A percentile compares a stretch with the other conserved stretches of the same genome.
phyloP scores from a whole-genome alignment of 2,329 filamentous ascomycete species.

The Geosmithia flava region DNA sequence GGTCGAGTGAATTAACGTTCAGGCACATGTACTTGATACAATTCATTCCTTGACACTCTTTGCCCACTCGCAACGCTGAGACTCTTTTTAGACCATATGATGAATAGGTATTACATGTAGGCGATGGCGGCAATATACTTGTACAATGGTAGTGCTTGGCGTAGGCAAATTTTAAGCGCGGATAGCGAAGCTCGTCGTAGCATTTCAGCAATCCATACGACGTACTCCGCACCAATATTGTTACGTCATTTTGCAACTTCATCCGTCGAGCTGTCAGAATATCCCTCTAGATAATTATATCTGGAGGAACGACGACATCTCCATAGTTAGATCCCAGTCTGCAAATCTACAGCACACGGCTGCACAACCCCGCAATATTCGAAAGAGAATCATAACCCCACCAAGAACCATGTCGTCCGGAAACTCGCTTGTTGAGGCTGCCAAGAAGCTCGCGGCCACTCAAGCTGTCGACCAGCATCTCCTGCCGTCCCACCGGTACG shows the following conservation, averaged over 20 bases:
- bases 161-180: background rate
- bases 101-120: too few species aligned
- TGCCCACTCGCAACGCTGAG: too few species aligned
- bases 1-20: too few species aligned
- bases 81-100: too few species aligned
- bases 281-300: background rate
- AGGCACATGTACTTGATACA: too few species aligned
- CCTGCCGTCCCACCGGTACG: slow-evolving; percentile 43
- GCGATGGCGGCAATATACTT: background rate
- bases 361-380: background rate
- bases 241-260: background rate
- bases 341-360: background rate
- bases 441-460: slow-evolving; percentile 64
- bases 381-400: background rate
- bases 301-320: background rate
- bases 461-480: slow-evolving; percentile 66
- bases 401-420: background rate
- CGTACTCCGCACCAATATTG: background rate
- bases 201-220: too few species aligned
- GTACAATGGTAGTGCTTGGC: too few species aligned
- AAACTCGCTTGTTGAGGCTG: slow-evolving; percentile 45
- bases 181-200: background rate
- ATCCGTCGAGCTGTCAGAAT: background rate
- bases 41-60: too few species aligned
- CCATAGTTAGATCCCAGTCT: background rate